phyloP scores from a whole-genome alignment of 192 early-diverging fungal genomes.

The Linderina pennispora region DNA sequence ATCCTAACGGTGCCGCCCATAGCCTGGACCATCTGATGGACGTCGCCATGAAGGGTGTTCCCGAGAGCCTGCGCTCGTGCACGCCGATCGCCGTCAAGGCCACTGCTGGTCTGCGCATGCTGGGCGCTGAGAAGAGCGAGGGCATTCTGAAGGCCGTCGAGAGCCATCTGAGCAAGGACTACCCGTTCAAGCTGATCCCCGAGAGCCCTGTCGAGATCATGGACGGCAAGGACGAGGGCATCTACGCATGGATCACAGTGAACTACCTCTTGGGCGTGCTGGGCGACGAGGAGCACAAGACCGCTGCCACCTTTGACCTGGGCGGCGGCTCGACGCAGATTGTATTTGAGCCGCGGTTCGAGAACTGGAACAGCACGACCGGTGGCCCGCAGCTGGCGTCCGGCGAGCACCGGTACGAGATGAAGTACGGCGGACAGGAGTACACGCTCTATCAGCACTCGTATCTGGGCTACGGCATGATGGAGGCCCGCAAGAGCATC shows the following conservation, averaged over 20 bases:
- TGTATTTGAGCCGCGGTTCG: conserved; percentile 83
- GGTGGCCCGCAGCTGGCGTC: conserved; percentile 33
- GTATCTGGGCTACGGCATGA: conserved; percentile 90
- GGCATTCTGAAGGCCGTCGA: conserved; percentile 70
- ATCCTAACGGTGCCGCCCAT: conserved; percentile 71
- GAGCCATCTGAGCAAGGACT: conserved; percentile 57
- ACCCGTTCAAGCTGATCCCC: conserved; percentile 75
- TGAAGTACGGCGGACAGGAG: conserved; percentile 62
- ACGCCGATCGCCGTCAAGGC: conserved; percentile 94
- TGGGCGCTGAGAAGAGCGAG: conserved; percentile 64
- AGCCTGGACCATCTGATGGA: conserved; percentile 76
- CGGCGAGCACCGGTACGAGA: conserved; percentile 69
- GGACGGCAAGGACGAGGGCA: conserved; percentile 95
- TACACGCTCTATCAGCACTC: conserved; percentile 93
- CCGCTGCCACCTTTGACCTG: conserved; percentile 91
- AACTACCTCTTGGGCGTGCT: conserved; percentile 80
- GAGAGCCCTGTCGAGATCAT: conserved; percentile 79
- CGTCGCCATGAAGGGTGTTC: conserved; percentile 67
- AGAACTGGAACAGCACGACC: conserved; percentile 20
- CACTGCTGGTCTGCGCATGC: conserved; percentile 85
- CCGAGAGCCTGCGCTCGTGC: conserved; percentile 60
- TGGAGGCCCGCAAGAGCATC: conserved; percentile 74
- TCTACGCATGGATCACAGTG: conserved; percentile 98
- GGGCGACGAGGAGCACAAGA: conserved; percentile 50
- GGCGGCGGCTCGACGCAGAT: conserved; percentile 98